Evolutionary conservation across 495 filamentous ascomycete species (phyloP), one percentile per base, ranked within the genome.

Genomic region (Pyronema omphalodes): DNA sequence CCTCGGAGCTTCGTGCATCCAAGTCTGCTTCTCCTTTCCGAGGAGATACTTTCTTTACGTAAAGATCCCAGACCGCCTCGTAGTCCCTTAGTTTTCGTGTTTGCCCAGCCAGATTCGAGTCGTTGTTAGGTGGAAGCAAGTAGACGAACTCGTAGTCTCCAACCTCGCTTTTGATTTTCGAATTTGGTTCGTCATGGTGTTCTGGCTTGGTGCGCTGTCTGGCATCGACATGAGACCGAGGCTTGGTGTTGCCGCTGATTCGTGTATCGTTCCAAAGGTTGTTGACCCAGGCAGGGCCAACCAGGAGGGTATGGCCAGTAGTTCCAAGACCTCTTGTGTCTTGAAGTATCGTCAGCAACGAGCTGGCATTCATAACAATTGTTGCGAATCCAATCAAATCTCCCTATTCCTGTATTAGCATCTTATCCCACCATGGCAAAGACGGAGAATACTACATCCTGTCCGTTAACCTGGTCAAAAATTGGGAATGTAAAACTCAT

Each of bases 401-500:
- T 1, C 67, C 68, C 23, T 62, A 51, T 4, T 17, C 11, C 11
- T 41, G 15, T 17, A 41, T 41, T 60, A 0, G 72, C 76, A 53
- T 77, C 75, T 34, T 74, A 56, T 34, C 81, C 67, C 3, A 79
- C 64, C 2, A 60, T 64, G 51, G 79, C 58, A 59, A 72, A 83
- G 7, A 77, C 80, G n/a, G 82, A 67, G 1, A 78, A 69, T 49
- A 80, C 76, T 2, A 66, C 69, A 23, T 63, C 52, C 17, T 41
- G 3, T 3, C 50, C 50, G 35, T 72, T 76, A 2, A 77, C 80
- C 59, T 82, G 78, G 58, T 82, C 82, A 52, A 79, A 72, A 47
- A 83, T 74, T 1, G 79, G 77, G 18, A 79, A 58, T 0, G 80
- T 83, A 39, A 83, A 66, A 17, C 80, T 82, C 3, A 81, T 46